These are phyloP conservation scores for Boechera stricta DNA, from an alignment of 345 rosid species.

Conservation along the genomic window DNA sequence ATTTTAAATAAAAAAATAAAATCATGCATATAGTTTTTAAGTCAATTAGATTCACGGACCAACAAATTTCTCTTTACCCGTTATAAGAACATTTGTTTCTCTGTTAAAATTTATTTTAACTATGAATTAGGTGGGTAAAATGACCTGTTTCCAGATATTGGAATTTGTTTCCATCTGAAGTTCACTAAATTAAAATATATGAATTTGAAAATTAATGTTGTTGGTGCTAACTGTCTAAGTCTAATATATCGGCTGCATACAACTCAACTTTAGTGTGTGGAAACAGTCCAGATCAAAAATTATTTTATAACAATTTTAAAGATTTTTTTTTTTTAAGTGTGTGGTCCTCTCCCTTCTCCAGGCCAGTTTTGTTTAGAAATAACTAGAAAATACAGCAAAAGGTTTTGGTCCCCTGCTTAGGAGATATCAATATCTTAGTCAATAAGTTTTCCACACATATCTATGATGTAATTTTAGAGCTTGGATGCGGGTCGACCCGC, in stretches of 20 bases:
- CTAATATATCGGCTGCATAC: constrained; percentile 35
- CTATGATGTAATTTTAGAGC: not conserved
- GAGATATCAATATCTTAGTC: constrained; percentile 23
- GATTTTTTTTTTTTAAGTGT: not conserved
- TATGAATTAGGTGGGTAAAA: not conserved
- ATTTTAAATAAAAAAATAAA: too few relatives aligned
- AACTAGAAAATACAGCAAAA: constrained; percentile 20
- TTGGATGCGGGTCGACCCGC: too few relatives aligned
- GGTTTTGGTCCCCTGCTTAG: constrained; percentile 41
- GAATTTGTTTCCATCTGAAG: constrained; percentile 21
- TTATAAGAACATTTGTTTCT: not conserved
- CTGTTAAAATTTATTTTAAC: not conserved
- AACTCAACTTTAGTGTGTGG: constrained; percentile 27
- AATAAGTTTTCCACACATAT: not conserved
- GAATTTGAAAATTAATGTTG: not conserved
- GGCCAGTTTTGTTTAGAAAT: constrained; percentile 29
- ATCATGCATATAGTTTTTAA: too few relatives aligned
- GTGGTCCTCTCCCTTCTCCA: constrained; percentile 31
- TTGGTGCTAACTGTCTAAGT: constrained; percentile 10
- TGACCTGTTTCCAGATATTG: constrained; percentile 18
- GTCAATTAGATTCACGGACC: not conserved
- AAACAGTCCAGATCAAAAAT: constrained; percentile 21
- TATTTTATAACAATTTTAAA: not conserved
- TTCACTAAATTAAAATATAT: not conserved
- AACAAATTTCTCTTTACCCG: not conserved